Percentiles rank a stretch among this genome's conserved stretches.
These are phyloP conservation scores for Brassica carinata DNA, from an alignment of 345 rosid species.

Conservation along the genomic window DNA sequence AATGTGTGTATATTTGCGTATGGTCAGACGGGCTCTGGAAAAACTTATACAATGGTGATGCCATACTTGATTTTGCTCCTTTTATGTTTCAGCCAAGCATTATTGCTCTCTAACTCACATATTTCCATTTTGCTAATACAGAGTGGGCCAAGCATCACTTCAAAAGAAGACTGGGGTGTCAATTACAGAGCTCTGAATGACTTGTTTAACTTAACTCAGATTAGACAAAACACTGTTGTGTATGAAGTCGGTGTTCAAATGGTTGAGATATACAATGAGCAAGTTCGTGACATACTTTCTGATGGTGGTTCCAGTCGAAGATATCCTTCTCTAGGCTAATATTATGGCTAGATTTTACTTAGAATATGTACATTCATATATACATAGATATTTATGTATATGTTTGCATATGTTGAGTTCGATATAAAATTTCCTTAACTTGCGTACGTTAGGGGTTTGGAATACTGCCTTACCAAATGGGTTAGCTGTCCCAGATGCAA, in stretches of 20 bases:
- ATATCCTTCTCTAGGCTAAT: conserved; percentile 68
- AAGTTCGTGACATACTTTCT: conserved; percentile 92
- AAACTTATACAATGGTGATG: conserved; percentile 94
- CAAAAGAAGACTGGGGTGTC: conserved; percentile 95
- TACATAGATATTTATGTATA: not conserved
- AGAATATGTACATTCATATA: not conserved
- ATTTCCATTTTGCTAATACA: conserved; percentile 38
- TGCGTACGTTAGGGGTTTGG: conserved; percentile 99
- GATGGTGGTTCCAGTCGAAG: conserved; percentile 66
- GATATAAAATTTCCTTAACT: conserved; percentile 54
- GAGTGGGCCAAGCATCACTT: conserved; percentile 85
- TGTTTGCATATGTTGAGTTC: conserved; percentile 3
- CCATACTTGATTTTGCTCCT: conserved; percentile 10
- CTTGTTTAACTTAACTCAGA: conserved; percentile 82
- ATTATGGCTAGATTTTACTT: conserved; percentile 7
- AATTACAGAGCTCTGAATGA: conserved; percentile 91
- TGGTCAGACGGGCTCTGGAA: conserved; percentile 99
- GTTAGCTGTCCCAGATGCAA: conserved; percentile 97
- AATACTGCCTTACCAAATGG: conserved; percentile 91
- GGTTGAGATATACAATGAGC: conserved; percentile 98
- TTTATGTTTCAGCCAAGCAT: conserved; percentile 14
- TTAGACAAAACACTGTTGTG: conserved; percentile 59
- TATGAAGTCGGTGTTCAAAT: conserved; percentile 97
- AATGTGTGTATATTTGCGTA: conserved; percentile 97
- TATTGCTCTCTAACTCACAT: conserved; percentile 17